phyloP scores from a whole-genome alignment of 176 grass and related monocot species.

The Phyllostachys edulis region DNA sequence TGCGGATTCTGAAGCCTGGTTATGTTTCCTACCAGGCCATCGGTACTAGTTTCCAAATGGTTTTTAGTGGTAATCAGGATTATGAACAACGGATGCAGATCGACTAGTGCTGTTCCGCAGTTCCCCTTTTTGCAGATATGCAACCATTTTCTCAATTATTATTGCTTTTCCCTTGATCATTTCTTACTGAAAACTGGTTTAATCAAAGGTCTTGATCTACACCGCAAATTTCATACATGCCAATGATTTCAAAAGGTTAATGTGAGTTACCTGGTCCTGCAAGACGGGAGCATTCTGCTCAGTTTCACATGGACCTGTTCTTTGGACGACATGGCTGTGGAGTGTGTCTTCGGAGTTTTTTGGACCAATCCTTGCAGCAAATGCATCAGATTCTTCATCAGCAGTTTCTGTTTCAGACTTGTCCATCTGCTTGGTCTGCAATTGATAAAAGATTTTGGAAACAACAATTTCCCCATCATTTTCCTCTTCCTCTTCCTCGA shows the following conservation, averaged over 20 bases:
- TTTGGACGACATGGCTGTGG: slow-evolving; percentile 50
- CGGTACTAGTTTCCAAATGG: neutral
- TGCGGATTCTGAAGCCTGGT: neutral
- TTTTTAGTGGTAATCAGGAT: neutral
- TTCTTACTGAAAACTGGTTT: neutral
- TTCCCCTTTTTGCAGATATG: neutral
- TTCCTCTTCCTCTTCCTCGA: slow-evolving; percentile 69
- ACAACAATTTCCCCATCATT: slow-evolving; percentile 65
- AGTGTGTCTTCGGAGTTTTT: slow-evolving; percentile 66
- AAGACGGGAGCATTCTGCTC: slow-evolving; percentile 35
- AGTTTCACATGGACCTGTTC: slow-evolving; percentile 32
- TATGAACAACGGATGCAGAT: neutral
- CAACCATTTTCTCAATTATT: neutral
- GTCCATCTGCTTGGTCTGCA: slow-evolving; percentile 40
- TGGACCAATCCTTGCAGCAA: slow-evolving; percentile 51
- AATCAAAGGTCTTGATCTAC: neutral
- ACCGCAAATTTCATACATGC: neutral
- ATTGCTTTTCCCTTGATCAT: neutral
- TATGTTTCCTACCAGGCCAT: neutral
- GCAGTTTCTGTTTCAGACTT: slow-evolving; percentile 35
- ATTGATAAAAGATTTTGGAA: slow-evolving; percentile 73
- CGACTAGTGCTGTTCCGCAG: neutral
- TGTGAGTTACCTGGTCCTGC: slow-evolving; percentile 50
- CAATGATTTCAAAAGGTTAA: neutral
- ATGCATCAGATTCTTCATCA: slow-evolving; percentile 36